Evolutionary conservation across 768 basidiomycete species (phyloP), one percentile per base, ranked within the genome.

Genomic region (Hydnomerulius pinastri): DNA sequence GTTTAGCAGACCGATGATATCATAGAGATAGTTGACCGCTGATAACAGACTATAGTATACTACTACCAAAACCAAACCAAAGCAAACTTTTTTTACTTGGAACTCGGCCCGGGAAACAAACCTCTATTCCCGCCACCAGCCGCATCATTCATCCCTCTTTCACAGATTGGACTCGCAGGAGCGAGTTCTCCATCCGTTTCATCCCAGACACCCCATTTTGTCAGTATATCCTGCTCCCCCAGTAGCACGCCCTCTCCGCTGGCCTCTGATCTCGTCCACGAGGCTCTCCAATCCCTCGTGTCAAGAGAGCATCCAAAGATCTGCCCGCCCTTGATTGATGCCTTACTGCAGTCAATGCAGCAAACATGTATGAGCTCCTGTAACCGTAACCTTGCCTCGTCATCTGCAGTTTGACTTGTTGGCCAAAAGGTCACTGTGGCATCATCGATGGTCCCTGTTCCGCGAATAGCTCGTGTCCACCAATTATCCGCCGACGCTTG

Each of bases 261-360:
- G 11, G 2, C 9, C 33, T 63, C 53, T 23, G 30, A 21, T 47
- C 46, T 56, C 3, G 6, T 30, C 64, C 58, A 55, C 6, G 43
- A 18, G 2, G 46, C 28, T 17, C 43, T 40, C 39, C 61, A 41
- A 35, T 12, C 42, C 15, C 58, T 18, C 33, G 47, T 50, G 23
- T 64, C 63, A 48, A 61, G 51, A 8, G 56, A 29, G 24, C 50
- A 45, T 32, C 40, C 56, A 18, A 66, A 61, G 15, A 56, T 42
- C 3, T 51, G 42, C 13, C 53, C 59, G 33, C 51, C 45, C 20
- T 24, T 55, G 6, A 21, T 7, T 27, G 36, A 18, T 12, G 33
- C 43, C 41, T 53, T 61, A 18, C 46, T 54, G 43, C 40, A 58
- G 24, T 65, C 62, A 11, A 65, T 59, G 51, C 60, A 65, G 11